These are phyloP conservation scores for Candida neerlandica DNA, from an alignment of 1,139 yeast species.

Conservation along the genomic window DNA sequence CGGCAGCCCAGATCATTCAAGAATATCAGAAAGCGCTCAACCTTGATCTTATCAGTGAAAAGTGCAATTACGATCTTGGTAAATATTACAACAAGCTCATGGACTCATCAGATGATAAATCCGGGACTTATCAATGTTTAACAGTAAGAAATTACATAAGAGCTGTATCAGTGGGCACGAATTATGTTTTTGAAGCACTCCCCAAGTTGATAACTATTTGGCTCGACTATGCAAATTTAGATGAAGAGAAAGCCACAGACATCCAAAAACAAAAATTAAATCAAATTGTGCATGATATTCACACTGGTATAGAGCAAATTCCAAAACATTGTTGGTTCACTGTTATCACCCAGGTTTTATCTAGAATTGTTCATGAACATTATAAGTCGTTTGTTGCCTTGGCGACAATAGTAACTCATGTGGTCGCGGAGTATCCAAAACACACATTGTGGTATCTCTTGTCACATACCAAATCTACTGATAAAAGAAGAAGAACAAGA, in stretches of 20 bases:
- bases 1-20: constrained; percentile 69
- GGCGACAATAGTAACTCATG: constrained; percentile 54
- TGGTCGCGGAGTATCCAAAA: constrained; percentile 70
- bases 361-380: constrained; percentile 73
- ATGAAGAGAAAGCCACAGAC: constrained; percentile 28
- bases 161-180: constrained; percentile 70
- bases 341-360: constrained; percentile 82
- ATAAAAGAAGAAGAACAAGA: constrained; percentile 53
- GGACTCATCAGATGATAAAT: constrained; percentile 55
- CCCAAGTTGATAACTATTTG: constrained; percentile 90
- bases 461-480: constrained; percentile 73
- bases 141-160: constrained; percentile 66
- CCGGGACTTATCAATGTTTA: constrained; percentile 68
- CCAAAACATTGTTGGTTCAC: constrained; percentile 78
- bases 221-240: constrained; percentile 71
- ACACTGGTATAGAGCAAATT: constrained; percentile 45
- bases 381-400: constrained; percentile 58
- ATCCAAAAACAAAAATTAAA: constrained; percentile 36
- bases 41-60: constrained; percentile 69
- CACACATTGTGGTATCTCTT: constrained; percentile 86
- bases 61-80: constrained; percentile 80
- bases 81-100: constrained; percentile 75
- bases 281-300: constrained; percentile 56
- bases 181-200: constrained; percentile 77
- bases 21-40: constrained; percentile 66